phyloP scores from a whole-genome alignment of 495 filamentous ascomycete species.

The Aspergillus heteromorphus region DNA sequence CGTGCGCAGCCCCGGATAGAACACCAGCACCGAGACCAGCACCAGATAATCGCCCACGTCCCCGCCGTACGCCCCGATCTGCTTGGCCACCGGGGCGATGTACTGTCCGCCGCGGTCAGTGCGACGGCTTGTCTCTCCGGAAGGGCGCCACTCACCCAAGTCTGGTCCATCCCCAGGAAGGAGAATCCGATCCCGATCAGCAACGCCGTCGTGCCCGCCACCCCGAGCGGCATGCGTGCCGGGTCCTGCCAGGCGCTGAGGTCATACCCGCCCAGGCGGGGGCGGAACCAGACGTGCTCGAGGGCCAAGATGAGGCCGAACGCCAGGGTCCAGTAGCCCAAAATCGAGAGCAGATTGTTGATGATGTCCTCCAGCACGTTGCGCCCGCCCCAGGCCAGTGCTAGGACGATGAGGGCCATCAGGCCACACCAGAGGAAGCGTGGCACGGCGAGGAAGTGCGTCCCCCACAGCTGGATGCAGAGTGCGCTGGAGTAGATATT shows the following conservation, averaged over 20 bases:
- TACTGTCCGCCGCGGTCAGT: slow-evolving; percentile 1
- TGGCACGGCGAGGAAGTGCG: slow-evolving; percentile 25
- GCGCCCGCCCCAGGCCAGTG: slow-evolving; percentile 25
- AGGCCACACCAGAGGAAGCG: slow-evolving; percentile 27
- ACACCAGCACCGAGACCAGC: neutral
- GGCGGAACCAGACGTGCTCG: slow-evolving; percentile 14
- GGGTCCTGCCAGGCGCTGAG: slow-evolving; percentile 14
- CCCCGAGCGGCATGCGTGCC: slow-evolving; percentile 8
- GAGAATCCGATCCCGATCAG: slow-evolving; percentile 6
- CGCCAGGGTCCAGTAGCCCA: slow-evolving; percentile 28
- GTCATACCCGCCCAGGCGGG: slow-evolving; percentile 11
- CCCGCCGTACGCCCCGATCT: slow-evolving; percentile 11
- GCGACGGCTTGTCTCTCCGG: neutral
- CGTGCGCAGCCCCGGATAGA: slow-evolving; percentile 9
- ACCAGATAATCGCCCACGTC: slow-evolving; percentile 13
- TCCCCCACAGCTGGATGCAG: slow-evolving; percentile 25
- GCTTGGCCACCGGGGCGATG: slow-evolving; percentile 5
- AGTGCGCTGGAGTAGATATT: slow-evolving; percentile 25
- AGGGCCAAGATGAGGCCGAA: slow-evolving; percentile 14
- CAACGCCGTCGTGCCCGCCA: slow-evolving; percentile 6
- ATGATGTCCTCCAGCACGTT: slow-evolving; percentile 22
- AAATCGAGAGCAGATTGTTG: slow-evolving; percentile 24
- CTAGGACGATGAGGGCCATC: slow-evolving; percentile 20
- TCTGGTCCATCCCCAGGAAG: slow-evolving; percentile 15
- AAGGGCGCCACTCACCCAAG: slow-evolving; percentile 9